phyloP scores from a whole-genome alignment of 225 moss, liverwort and hornwort species.

The Pseudoscleropodium purum region DNA sequence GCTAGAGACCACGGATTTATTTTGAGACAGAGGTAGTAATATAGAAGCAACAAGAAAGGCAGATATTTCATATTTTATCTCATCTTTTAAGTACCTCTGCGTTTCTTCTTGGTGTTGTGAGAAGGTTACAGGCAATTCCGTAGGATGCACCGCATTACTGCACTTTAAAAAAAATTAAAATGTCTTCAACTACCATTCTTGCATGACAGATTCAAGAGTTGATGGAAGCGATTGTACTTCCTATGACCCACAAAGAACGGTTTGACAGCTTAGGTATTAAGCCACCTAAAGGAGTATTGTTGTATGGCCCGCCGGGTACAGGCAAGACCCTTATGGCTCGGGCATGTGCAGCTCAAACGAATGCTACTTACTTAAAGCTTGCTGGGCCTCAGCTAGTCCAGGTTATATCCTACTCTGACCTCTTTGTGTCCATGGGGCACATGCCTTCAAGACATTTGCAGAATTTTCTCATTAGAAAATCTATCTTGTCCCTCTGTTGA shows the following conservation, averaged over 20 bases:
- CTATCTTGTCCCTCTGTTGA: background rate
- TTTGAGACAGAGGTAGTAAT: too few relatives aligned
- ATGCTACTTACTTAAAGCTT: slow-evolving; percentile 89
- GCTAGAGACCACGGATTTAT: too few relatives aligned
- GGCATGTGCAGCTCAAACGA: slow-evolving; percentile 93
- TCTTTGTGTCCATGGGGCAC: background rate
- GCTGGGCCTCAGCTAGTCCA: slow-evolving; percentile 97
- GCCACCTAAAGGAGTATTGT: slow-evolving; percentile 91
- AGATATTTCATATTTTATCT: background rate
- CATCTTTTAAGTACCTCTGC: background rate
- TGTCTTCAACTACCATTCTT: background rate
- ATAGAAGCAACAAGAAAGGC: background rate
- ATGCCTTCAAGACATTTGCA: background rate
- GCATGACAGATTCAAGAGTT: slow-evolving; percentile 82
- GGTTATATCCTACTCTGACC: slow-evolving; percentile 23
- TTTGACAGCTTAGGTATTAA: slow-evolving; percentile 83
- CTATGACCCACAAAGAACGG: slow-evolving; percentile 95
- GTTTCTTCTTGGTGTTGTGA: background rate
- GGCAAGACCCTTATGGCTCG: slow-evolving; percentile 97
- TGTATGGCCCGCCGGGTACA: slow-evolving; percentile 94
- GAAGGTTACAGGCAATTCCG: background rate
- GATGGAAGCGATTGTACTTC: slow-evolving; percentile 93
- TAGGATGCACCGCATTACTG: background rate
- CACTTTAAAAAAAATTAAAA: background rate
- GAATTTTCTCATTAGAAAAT: background rate